Evolutionary conservation across 768 basidiomycete genomes (phyloP), one percentile per base, ranked within the genome.

Genomic region (Nidula microcarpa): DNA sequence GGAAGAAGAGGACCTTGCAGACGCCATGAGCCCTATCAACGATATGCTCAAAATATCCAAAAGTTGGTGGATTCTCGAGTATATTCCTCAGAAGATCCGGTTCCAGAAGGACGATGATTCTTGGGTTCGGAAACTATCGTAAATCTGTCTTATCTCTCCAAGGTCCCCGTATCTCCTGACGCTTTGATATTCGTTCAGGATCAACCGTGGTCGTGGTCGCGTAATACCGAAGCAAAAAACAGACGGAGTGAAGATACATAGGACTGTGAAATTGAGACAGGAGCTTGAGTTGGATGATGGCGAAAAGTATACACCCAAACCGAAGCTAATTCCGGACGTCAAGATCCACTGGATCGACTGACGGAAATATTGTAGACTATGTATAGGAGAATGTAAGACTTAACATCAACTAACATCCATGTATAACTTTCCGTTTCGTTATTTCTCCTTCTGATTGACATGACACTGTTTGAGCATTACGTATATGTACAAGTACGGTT

Each of bases 21-120:
- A 89, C 53, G 80, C 81, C 14, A 56, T 78, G 16, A 72, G 70
- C 49, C 71, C 68, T 0, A 62, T 74, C 4, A 80, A 82, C 53
- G 87, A 90, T 65, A 77, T 86, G 68, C 74, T 90, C 33, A 57
- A 64, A n/a, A 58, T 73, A 4, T 54, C 67, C 18, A 70, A 58
- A 46, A 49, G 47, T 0, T 90, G 88, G 89, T 90, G 89, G 88
- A 57, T 83, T 17, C 67, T 91, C 33, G 88, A 91, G 64, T 50
- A 73, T 36, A 47, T 78, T 2, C 77, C 77, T 0, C 68, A 72
- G 55, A 68, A 68, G 52, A 64, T 72, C n/a, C 62, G 68, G 14
- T 74, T 63, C 57, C 76, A 78, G 55, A 67, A 66, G 23, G 68
- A 71, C 44, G 70, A 75, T 49, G 70, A 76, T 57, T 60, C 64